Base-by-base conservation (phyloP, 2,329 filamentous ascomycete genomes). In the Ceratocystiopsis brevicomis region DNA sequence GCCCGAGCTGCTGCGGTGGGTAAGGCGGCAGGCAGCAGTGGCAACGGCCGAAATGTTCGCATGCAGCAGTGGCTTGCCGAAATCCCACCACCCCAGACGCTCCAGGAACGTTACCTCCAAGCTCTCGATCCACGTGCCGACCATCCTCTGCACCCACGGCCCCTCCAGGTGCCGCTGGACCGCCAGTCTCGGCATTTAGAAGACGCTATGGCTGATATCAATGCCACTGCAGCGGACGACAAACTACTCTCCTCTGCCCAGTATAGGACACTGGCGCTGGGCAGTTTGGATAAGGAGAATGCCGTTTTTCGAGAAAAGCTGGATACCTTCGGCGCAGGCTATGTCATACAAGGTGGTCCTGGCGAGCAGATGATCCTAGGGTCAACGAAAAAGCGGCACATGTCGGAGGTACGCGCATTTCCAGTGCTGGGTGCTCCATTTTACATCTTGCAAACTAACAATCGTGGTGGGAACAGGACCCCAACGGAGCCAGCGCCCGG, bases 101-200 rank as follows among this genome's bases (percentile, higher is more conserved):
- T 46, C 14, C 45, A 50, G 37, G 48, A 51, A 40, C 48, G 50
- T 17, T 50, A 51, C 43, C 25, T 48, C 6, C 45, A 46, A 41
- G 50, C 48, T 15, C 43, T 51, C 38, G 39, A 45, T 17, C 41
- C 48, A 10, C 16, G 30, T 3, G 41, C 37, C 19, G 47, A 51
- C 44, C 50, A 51, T 25, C 50, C 50, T 11, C 46, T 51, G 40
- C 50, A 50, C 41, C 50, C 50, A 4, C 48, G 37, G 16, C 48
- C 50, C n/a, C 49, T 49, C 5, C 43, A 37, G 32, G 38, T 42
- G 12, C 13, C 40, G 15, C 5, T 30, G 3, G n/a, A 21, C 8
- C 43, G 41, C 34, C 44, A 42, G 17, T 18, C 25, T 16, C 40
- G 38, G 37, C 38, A 43, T 19, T 16, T 41, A 38, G 35, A 33